Conservation (phyloP, 208 protist species). For the Crithidia thermophila region DNA sequence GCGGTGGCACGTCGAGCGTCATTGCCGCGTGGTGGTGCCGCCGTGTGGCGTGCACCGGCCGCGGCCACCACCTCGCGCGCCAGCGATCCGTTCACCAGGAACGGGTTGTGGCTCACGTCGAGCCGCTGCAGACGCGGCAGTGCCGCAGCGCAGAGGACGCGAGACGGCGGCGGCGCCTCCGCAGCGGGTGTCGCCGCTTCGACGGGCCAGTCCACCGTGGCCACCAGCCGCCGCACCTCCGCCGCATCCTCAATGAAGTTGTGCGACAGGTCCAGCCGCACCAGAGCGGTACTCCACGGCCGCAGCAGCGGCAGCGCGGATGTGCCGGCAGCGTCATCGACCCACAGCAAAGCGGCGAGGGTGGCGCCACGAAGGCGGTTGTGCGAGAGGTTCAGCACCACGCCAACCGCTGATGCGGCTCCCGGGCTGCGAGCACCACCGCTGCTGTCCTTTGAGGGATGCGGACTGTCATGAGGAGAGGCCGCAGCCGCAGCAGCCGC, state of each 20-base stretch:
- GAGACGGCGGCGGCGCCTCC: neutral
- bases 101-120: constrained; percentile 36
- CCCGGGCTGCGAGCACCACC: too few relatives aligned
- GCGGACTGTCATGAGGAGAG: neutral
- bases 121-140: constrained; percentile 23
- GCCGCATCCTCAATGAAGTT: constrained; percentile 40
- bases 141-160: neutral
- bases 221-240: constrained; percentile 14
- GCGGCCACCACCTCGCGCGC: constrained; percentile 7
- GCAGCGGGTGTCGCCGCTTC: neutral
- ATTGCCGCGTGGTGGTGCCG: neutral
- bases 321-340: neutral
- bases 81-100: constrained; percentile 40
- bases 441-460: too few relatives aligned
- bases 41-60: neutral
- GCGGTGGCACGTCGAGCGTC: constrained; percentile 2
- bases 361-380: constrained; percentile 20
- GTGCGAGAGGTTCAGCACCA: constrained; percentile 18
- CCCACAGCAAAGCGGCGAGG: constrained; percentile 8
- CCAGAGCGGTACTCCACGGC: constrained; percentile 29
- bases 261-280: constrained; percentile 33
- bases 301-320: neutral
- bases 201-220: neutral
- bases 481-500: neutral
- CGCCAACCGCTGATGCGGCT: too few relatives aligned